Percentiles rank a stretch among this genome's conserved stretches.
Evolutionary conservation across 2,329 filamentous ascomycete species (phyloP).

Genomic region (Scytalidium lignicola): DNA sequence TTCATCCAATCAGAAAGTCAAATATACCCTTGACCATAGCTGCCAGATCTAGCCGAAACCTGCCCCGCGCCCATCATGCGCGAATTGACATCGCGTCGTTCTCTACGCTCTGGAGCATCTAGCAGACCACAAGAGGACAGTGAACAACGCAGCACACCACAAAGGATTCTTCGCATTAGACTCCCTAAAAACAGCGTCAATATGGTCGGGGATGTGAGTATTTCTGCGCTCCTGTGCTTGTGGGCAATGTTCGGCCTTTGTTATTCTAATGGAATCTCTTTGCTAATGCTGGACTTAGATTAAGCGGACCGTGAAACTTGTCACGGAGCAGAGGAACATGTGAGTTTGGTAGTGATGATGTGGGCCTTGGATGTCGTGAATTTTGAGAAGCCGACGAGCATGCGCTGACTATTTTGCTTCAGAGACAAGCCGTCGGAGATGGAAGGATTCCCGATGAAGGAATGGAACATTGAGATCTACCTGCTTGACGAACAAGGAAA

Average conservation of each 20-base stretch:
- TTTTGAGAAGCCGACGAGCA: conserved; percentile 3
- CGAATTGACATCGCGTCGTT: neutral
- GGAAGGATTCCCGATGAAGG: conserved; percentile 86
- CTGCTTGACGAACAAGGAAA: conserved; percentile 82
- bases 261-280: neutral
- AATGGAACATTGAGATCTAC: conserved; percentile 84
- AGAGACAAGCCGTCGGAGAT: conserved; percentile 76
- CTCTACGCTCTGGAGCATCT: neutral
- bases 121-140: neutral
- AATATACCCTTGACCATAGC: neutral
- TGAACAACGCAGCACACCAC: neutral
- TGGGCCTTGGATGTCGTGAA: neutral
- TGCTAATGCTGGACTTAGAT: conserved; percentile 39
- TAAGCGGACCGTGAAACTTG: conserved; percentile 85
- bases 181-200: conserved; percentile 10
- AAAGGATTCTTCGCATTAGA: neutral
- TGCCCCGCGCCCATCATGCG: neutral
- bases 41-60: neutral
- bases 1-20: neutral
- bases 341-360: conserved; percentile 35
- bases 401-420: conserved; percentile 14
- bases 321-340: conserved; percentile 81
- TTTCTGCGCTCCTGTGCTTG: neutral
- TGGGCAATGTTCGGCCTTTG: no score
- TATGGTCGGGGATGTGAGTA: conserved; percentile 28